A percentile compares a stretch with the other conserved stretches of the same genome.
phyloP scores from a whole-genome alignment of 345 rosid species.

The Carallia brachiata region DNA sequence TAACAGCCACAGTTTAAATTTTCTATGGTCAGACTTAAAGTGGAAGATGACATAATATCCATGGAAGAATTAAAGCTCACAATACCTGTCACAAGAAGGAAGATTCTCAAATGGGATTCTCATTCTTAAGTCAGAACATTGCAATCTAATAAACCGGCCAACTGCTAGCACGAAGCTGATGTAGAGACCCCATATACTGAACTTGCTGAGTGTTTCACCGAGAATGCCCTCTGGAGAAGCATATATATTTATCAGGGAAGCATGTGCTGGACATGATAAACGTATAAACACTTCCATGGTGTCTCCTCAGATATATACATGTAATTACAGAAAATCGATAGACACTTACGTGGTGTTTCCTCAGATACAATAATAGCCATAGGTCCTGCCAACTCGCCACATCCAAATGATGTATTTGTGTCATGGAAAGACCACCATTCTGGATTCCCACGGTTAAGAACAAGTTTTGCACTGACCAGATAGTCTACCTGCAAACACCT shows the following conservation, averaged over 20 bases:
- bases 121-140: slow-evolving; percentile 48
- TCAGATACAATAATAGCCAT: slow-evolving; percentile 47
- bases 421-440: slow-evolving; percentile 56
- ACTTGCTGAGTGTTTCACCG: slow-evolving; percentile 53
- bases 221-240: slow-evolving; percentile 45
- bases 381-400: slow-evolving; percentile 40
- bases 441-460: slow-evolving; percentile 38
- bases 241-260: background rate
- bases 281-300: too few relatives aligned
- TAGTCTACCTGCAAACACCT: slow-evolving; percentile 29
- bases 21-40: too few relatives aligned
- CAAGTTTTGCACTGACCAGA: slow-evolving; percentile 41
- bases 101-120: slow-evolving; percentile 53
- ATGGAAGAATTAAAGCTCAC: background rate
- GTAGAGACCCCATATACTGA: slow-evolving; percentile 56
- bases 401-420: slow-evolving; percentile 23
- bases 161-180: slow-evolving; percentile 50
- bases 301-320: too few relatives aligned
- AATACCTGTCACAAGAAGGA: slow-evolving; percentile 50
- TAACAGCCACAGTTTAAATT: too few relatives aligned
- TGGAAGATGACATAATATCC: too few relatives aligned
- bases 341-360: slow-evolving; percentile 47
- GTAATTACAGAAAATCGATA: background rate
- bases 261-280: too few relatives aligned
- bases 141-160: slow-evolving; percentile 48